Conservation (phyloP, 2,329 filamentous ascomycete species). For the Arthroderma sp. region DNA sequence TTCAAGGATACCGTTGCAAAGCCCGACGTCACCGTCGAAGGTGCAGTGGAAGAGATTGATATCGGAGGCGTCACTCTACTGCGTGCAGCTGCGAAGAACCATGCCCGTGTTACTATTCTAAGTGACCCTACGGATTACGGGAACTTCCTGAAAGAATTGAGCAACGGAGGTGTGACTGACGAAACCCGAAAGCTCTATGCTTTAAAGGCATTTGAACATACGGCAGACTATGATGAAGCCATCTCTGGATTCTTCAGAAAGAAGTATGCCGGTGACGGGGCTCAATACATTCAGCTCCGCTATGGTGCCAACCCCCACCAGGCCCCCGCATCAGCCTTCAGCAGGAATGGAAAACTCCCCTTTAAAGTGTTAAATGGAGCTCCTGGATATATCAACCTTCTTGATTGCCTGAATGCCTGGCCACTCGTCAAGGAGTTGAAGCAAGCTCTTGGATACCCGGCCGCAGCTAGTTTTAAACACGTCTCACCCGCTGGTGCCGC, state of each 20-base stretch:
- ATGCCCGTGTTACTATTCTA: conserved; percentile 86
- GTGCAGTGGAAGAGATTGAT: conserved; percentile 98
- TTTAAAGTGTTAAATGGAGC: conserved; percentile 86
- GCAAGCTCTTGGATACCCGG: conserved; percentile 71
- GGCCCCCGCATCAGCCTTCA: conserved; percentile 83
- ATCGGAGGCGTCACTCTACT: conserved; percentile 96
- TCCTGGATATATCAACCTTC: conserved; percentile 92
- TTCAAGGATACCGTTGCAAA: conserved; percentile 98
- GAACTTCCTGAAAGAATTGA: conserved; percentile 82
- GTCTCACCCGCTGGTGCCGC: conserved; percentile 94
- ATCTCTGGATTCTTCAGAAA: conserved; percentile 97
- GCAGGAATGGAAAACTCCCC: conserved; percentile 61
- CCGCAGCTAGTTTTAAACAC: conserved; percentile 97
- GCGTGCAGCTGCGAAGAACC: conserved; percentile 95
- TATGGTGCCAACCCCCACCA: conserved; percentile 98
- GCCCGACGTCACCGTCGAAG: conserved; percentile 89
- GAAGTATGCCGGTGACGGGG: conserved; percentile 77
- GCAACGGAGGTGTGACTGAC: conserved; percentile 65
- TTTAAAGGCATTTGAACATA: conserved; percentile 97
- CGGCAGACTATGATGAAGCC: conserved; percentile 86
- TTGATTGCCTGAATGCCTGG: conserved; percentile 95
- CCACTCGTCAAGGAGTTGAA: conserved; percentile 93
- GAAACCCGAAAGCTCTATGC: conserved; percentile 78
- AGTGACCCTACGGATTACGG: conserved; percentile 90
- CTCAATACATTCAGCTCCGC: conserved; percentile 72